A percentile compares a stretch with the other conserved stretches of the same genome.
These are phyloP conservation scores for Sparassis latifolia DNA, from an alignment of 1,284 basidiomycete genomes.

Conservation along the genomic window DNA sequence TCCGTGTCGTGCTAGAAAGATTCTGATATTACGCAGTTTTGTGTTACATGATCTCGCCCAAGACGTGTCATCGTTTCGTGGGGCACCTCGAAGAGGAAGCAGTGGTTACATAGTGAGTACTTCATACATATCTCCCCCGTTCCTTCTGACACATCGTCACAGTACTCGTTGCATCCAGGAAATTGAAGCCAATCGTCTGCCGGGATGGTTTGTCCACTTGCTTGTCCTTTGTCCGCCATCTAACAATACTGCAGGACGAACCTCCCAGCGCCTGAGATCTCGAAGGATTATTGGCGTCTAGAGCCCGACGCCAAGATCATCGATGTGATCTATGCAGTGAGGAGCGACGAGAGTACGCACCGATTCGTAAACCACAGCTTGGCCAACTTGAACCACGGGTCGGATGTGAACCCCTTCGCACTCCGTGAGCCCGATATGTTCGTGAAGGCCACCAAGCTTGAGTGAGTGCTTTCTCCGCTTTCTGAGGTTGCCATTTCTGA, in stretches of 20 bases:
- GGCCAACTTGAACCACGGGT: conserved; percentile 71
- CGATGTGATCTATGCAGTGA: conserved; percentile 87
- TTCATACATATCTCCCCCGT: conserved; percentile 9
- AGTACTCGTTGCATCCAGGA: conserved; percentile 82
- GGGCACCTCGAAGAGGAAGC: conserved; percentile 96
- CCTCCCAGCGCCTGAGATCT: conserved; percentile 79
- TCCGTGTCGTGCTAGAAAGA: not conserved
- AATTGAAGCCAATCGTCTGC: conserved; percentile 79
- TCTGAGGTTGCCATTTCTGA: conserved; percentile 1
- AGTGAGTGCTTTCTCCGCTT: conserved; percentile 34
- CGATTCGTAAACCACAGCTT: conserved; percentile 91
- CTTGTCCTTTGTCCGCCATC: not conserved
- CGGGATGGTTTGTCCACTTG: conserved; percentile 60
- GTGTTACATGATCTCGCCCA: conserved; percentile 78
- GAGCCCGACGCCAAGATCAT: conserved; percentile 66
- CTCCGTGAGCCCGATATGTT: conserved; percentile 84
- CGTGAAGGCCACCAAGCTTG: conserved; percentile 68
- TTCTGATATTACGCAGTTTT: conserved; percentile 44
- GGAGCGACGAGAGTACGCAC: conserved; percentile 91
- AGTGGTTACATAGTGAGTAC: conserved; percentile 70
- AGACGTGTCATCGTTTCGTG: conserved; percentile 89
- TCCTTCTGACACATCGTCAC: not conserved
- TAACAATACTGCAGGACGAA: conserved; percentile 33
- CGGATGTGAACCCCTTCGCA: conserved; percentile 89
- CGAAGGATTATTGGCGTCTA: conserved; percentile 93